phyloP scores from a whole-genome alignment of 2,329 filamentous ascomycete genomes.

The Claviceps capensis region DNA sequence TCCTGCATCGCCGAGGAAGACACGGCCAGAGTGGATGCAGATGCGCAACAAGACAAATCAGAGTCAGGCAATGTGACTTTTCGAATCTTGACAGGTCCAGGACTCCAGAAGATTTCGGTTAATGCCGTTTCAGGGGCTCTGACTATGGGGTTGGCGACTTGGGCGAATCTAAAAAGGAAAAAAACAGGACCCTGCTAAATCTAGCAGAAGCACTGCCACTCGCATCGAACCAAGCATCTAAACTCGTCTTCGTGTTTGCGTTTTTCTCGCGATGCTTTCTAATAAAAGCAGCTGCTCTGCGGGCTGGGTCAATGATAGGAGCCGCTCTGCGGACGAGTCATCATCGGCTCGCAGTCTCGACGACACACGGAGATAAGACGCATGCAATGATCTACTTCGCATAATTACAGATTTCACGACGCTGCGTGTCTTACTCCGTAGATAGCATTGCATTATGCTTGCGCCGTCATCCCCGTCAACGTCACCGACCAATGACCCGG shows the following conservation, averaged over 20 bases:
- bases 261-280: neutral
- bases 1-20: neutral
- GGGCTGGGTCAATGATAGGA: neutral
- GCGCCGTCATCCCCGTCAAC: neutral
- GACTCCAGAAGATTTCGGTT: neutral
- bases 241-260: neutral
- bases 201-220: neutral
- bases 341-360: too few relatives aligned
- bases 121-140: neutral
- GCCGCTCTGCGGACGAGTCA: too few relatives aligned
- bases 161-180: neutral
- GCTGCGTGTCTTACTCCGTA: neutral
- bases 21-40: neutral
- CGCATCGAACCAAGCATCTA: neutral
- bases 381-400: neutral
- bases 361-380: too few relatives aligned
- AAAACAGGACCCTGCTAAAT: neutral
- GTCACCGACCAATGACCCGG: neutral
- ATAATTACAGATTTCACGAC: neutral
- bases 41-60: neutral
- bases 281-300: neutral
- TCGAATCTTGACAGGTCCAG: neutral
- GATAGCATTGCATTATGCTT: neutral
- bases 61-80: neutral
- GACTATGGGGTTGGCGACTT: neutral